phyloP scores from a whole-genome alignment of 169 alveolate species.

The Plasmodium yoelii region DNA sequence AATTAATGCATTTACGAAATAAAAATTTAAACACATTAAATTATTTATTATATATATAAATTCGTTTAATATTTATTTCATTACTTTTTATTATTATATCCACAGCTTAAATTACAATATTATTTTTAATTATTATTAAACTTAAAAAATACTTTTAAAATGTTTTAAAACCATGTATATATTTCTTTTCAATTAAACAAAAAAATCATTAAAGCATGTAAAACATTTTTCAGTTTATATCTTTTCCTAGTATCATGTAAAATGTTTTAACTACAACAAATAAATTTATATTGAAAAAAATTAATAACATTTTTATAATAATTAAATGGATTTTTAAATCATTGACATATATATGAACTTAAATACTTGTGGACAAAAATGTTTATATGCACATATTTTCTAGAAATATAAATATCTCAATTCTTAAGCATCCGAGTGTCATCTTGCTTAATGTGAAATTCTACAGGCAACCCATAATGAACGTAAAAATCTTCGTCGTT shows the following conservation, averaged over 20 bases:
- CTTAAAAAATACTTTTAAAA: conserved; percentile 16
- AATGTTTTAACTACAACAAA: not conserved
- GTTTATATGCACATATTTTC: not conserved
- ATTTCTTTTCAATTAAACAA: not conserved
- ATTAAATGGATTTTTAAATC: too few species aligned
- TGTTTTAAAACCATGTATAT: conserved; percentile 14
- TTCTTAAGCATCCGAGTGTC: conserved; percentile 38
- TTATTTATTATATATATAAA: not conserved
- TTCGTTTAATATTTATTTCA: not conserved
- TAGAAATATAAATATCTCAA: conserved; percentile 6
- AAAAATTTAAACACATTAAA: not conserved
- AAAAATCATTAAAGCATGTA: too few species aligned
- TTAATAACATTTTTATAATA: too few species aligned
- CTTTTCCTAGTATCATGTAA: not conserved
- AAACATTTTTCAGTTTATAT: not conserved
- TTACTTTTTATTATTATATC: too few species aligned
- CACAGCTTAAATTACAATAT: not conserved
- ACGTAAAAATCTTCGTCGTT: conserved; percentile 52
- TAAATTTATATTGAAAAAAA: too few species aligned
- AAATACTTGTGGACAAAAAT: too few species aligned
- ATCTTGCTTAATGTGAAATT: conserved; percentile 43
- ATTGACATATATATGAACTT: too few species aligned
- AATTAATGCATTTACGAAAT: not conserved
- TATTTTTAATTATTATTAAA: conserved; percentile 30
- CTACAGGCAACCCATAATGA: conserved; percentile 71